Base-by-base conservation (phyloP, 441 rosid species). In the Croton laevigatus region DNA sequence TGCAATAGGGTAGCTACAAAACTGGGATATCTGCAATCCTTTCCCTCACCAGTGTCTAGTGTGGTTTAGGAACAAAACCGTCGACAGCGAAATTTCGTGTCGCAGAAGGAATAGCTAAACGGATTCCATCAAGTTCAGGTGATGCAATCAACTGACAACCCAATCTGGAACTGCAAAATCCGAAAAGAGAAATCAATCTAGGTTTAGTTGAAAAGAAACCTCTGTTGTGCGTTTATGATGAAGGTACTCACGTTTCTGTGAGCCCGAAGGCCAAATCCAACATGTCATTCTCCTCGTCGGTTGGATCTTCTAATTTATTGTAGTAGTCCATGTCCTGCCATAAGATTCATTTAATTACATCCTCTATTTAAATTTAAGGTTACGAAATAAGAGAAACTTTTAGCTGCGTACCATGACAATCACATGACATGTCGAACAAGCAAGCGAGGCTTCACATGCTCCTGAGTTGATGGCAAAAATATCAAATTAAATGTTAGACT, bases 281-380 rank as follows among this genome's bases (percentile, higher is more conserved):
- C 97, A 94, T 94, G 75, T 94, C 98, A 70, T 94, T 94, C 84
- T 94, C 98, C 84, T 94, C 97, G 68, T 94, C 98, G 16, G 90
- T 78, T 32, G 98, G 97, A 65, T 94, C 98, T 59, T 94, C 95
- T 64, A 94, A 81, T 80, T 87, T 94, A 85, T 91, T 88, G 83
- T 94, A 91, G 80, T 85, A 76, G 16, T 86, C 86, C 74, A 82
- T 71, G 71, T 87, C 95, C 98, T 91, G 62, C 69, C 38, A 68
- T 60, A 76, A 66, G 53, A 49, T 70, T 73, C 57, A 27, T 10
- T 9, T 20, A 54, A 13, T 80, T 62, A 81, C 67, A 12, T 19
- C 36, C 51, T 53, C 23, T 52, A 22, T 48, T 16, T 38, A 20
- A 61, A 8, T 40, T 58, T 14, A 42, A 69, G 46, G 60, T 55